These are phyloP conservation scores for Cordyceps fumosorosea DNA, from an alignment of 2,329 filamentous ascomycete genomes.

Conservation along the genomic window DNA sequence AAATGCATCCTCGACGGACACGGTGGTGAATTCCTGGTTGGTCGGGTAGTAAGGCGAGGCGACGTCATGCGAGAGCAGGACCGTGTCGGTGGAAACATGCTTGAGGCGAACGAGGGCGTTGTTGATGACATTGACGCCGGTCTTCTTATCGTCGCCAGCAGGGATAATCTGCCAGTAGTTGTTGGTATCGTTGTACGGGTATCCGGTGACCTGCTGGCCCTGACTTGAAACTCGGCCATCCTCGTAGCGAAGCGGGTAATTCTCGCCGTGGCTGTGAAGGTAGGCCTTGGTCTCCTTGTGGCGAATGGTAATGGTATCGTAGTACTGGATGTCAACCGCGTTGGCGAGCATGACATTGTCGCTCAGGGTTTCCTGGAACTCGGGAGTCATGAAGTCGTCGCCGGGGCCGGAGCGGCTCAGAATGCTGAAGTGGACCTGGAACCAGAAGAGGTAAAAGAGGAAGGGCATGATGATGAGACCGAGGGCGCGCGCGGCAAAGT, in stretches of 20 bases:
- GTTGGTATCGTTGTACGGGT: constrained; percentile 97
- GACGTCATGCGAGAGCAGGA: constrained; percentile 91
- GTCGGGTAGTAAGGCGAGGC: constrained; percentile 94
- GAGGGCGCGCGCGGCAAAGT: constrained; percentile 80
- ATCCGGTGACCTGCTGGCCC: constrained; percentile 95
- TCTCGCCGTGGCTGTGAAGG: constrained; percentile 85
- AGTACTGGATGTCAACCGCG: constrained; percentile 81
- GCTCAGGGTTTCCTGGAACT: constrained; percentile 94
- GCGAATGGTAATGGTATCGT: constrained; percentile 76
- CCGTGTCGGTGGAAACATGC: constrained; percentile 77
- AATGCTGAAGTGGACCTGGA: constrained; percentile 97
- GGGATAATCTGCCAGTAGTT: constrained; percentile 96
- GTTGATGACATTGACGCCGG: constrained; percentile 65
- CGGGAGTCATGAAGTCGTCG: constrained; percentile 97
- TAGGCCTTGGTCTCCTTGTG: constrained; percentile 98
- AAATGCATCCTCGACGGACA: constrained; percentile 63
- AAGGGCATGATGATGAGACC: constrained; percentile 88
- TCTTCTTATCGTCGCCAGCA: constrained; percentile 47
- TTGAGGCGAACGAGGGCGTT: constrained; percentile 81
- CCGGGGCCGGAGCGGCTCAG: constrained; percentile 83
- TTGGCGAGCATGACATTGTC: constrained; percentile 92
- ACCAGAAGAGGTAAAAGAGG: constrained; percentile 99
- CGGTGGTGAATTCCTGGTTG: constrained; percentile 96
- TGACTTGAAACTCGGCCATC: constrained; percentile 96
- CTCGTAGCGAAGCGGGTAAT: constrained; percentile 90